Percentiles rank a stretch among this genome's conserved stretches.
Conservation (phyloP, 2,329 filamentous ascomycete species). For the Botrytis hyacinthi region DNA sequence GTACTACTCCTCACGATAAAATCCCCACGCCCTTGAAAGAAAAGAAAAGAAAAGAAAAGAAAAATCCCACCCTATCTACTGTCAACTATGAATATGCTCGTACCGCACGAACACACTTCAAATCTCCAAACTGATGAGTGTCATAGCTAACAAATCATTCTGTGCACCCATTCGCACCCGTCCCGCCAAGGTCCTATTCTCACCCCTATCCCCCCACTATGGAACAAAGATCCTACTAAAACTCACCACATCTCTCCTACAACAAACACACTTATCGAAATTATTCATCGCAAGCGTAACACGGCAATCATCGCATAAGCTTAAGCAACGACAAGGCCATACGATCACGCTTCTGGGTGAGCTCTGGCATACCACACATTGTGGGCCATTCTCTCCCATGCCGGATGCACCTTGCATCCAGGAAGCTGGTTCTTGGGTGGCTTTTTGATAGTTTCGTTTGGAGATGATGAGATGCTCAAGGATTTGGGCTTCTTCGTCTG, state of each 20-base stretch:
- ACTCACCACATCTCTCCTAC: slow-evolving; percentile 80
- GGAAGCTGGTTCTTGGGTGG: slow-evolving; percentile 38
- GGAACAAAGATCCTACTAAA: slow-evolving; percentile 93
- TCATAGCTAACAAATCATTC: not conserved
- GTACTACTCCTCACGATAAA: not conserved
- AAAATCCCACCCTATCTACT: not conserved
- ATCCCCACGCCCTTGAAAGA: not conserved
- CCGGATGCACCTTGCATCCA: slow-evolving; percentile 73
- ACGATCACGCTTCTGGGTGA: slow-evolving; percentile 85
- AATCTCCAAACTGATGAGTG: not conserved
- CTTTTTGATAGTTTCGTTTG: slow-evolving; percentile 28
- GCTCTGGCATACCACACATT: slow-evolving; percentile 91
- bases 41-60: not conserved
- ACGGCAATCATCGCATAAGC: slow-evolving; percentile 90
- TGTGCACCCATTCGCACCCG: not conserved
- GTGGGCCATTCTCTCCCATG: slow-evolving; percentile 71
- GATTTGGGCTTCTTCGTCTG: slow-evolving; percentile 58
- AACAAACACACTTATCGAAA: slow-evolving; percentile 94
- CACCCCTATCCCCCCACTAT: slow-evolving; percentile 17
- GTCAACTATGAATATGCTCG: not conserved
- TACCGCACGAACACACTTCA: not conserved
- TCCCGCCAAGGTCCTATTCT: too few species aligned
- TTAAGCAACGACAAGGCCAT: slow-evolving; percentile 94
- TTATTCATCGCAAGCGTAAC: slow-evolving; percentile 95
- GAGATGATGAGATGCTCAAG: slow-evolving; percentile 59